A percentile compares a stretch with the other conserved stretches of the same genome.
These are phyloP conservation scores for Hura crepitans DNA, from an alignment of 441 rosid genomes.

Conservation along the genomic window DNA sequence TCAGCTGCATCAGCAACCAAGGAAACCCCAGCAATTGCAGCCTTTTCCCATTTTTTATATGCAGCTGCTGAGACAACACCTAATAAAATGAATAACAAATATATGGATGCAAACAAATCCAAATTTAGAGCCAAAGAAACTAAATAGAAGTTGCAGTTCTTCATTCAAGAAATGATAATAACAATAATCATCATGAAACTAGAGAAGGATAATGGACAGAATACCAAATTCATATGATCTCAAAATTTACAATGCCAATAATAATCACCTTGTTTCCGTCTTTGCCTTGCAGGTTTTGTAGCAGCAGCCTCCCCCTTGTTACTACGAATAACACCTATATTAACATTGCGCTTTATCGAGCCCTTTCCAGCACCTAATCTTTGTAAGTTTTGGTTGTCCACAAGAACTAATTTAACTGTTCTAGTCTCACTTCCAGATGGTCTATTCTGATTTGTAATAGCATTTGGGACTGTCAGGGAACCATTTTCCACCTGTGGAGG, in stretches of 20 bases:
- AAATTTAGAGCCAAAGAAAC: conserved; percentile 3
- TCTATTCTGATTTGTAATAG: conserved; percentile 54
- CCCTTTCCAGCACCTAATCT: conserved; percentile 71
- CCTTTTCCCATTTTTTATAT: conserved; percentile 92
- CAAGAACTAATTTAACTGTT: conserved; percentile 63
- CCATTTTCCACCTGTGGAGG: conserved; percentile 66
- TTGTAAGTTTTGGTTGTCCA: conserved; percentile 75
- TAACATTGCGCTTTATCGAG: conserved; percentile 57
- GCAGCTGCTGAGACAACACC: conserved; percentile 55
- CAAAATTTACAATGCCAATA: not conserved
- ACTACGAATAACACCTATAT: conserved; percentile 47
- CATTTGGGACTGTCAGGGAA: conserved; percentile 50
- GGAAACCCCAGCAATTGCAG: conserved; percentile 98
- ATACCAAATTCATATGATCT: too few species aligned
- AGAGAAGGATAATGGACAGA: not conserved
- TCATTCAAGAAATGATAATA: too few species aligned
- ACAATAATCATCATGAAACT: not conserved
- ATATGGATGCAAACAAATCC: not conserved
- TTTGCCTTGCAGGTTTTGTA: conserved; percentile 68
- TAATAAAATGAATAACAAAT: conserved; percentile 21
- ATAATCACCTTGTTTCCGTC: conserved; percentile 68
- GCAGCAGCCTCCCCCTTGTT: conserved; percentile 57
- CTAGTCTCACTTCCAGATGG: conserved; percentile 58
- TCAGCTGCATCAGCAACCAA: conserved; percentile 99
- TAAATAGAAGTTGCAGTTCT: too few species aligned